Evolutionary conservation across 768 basidiomycete genomes (phyloP).

Genomic region (Tylopilus felleus): DNA sequence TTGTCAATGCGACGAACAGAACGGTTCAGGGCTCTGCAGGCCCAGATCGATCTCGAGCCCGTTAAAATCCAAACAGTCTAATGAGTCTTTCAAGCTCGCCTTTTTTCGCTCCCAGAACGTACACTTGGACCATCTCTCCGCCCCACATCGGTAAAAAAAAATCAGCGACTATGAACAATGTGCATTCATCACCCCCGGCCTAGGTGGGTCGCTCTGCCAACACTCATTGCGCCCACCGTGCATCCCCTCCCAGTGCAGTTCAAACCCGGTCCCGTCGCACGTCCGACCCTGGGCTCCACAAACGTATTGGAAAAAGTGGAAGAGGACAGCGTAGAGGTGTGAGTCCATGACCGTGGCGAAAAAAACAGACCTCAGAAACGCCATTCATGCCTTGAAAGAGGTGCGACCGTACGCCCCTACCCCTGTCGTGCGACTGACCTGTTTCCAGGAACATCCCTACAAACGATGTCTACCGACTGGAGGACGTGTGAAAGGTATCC

Average conservation of each 20-base stretch:
- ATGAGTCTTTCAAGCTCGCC: slow-evolving; percentile 23
- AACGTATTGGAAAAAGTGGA: slow-evolving; percentile 43
- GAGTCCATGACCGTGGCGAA: slow-evolving; percentile 39
- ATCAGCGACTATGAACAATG: slow-evolving; percentile 32
- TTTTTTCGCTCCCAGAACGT: slow-evolving; percentile 47
- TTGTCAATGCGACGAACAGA: slow-evolving; percentile 10
- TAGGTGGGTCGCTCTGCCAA: slow-evolving; percentile 43
- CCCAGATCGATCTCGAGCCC: slow-evolving; percentile 12
- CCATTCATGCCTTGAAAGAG: slow-evolving; percentile 44
- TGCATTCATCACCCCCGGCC: slow-evolving; percentile 56
- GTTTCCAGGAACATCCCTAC: slow-evolving; percentile 49
- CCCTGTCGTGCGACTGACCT: background rate
- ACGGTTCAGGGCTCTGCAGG: no score
- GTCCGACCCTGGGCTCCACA: slow-evolving; percentile 38
- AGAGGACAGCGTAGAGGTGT: slow-evolving; percentile 51
- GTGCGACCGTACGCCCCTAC: slow-evolving; percentile 29
- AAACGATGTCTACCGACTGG: slow-evolving; percentile 52
- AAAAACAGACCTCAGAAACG: slow-evolving; percentile 34
- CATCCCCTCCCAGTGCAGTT: background rate
- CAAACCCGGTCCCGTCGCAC: slow-evolving; percentile 34
- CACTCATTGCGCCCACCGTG: background rate
- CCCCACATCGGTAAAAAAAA: slow-evolving; percentile 6
- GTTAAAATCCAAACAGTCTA: no score
- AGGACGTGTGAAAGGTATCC: slow-evolving; percentile 35
- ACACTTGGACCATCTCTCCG: slow-evolving; percentile 37